Evolutionary conservation across 768 basidiomycete species (phyloP).

Genomic region (Auricularia cornea): DNA sequence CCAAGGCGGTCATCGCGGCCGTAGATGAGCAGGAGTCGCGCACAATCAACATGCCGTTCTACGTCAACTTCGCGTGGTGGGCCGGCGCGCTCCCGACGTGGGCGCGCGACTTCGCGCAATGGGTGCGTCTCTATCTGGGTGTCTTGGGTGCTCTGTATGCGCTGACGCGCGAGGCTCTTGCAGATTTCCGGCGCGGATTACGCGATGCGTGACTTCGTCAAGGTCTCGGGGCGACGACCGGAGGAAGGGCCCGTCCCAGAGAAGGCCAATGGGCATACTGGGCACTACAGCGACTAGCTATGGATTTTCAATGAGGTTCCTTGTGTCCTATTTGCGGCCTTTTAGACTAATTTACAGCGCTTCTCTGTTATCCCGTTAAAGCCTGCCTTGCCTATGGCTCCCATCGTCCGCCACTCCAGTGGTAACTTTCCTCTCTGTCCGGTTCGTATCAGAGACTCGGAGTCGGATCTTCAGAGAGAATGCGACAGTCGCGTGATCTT

Average conservation of each 20-base stretch:
- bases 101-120: constrained; percentile 63
- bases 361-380: no score
- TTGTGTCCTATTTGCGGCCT: no score
- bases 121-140: constrained; percentile 42
- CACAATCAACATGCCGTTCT: constrained; percentile 66
- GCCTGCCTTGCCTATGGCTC: no score
- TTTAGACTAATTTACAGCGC: no score
- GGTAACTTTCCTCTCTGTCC: no score
- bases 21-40: constrained; percentile 74
- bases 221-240: constrained; percentile 48
- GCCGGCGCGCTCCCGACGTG: constrained; percentile 60
- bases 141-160: no score
- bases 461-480: no score
- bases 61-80: constrained; percentile 49
- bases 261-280: neutral
- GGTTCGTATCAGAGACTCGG: no score
- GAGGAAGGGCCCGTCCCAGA: constrained; percentile 37
- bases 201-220: constrained; percentile 60
- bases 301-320: neutral
- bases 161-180: neutral
- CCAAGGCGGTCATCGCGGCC: constrained; percentile 73
- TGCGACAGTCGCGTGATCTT: no score
- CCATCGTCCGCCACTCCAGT: no score
- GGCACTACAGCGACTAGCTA: neutral
- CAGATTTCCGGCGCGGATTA: constrained; percentile 64